phyloP scores from a whole-genome alignment of 2,329 filamentous ascomycete species.

The Fusarium buxicola region DNA sequence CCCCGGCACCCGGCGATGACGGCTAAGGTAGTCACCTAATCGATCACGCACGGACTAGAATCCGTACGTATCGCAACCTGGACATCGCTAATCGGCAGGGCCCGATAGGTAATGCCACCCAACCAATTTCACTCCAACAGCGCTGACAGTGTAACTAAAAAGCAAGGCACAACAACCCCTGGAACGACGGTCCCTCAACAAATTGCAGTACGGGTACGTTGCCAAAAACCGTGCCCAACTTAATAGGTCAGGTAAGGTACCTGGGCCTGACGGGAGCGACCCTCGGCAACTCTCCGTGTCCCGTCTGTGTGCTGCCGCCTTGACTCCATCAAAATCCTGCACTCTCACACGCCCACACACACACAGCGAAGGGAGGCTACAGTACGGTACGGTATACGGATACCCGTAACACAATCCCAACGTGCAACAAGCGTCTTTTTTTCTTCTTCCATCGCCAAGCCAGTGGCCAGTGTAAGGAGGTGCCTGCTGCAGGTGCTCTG shows the following conservation, averaged over 20 bases:
- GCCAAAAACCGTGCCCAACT: slow-evolving; percentile 10
- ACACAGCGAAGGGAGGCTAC: not conserved
- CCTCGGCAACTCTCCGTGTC: slow-evolving; percentile 33
- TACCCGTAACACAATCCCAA: not conserved
- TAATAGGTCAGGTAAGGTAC: slow-evolving; percentile 28
- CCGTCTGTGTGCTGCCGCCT: slow-evolving; percentile 11
- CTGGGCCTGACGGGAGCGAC: no score
- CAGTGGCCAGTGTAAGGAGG: not conserved
- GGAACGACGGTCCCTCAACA: not conserved
- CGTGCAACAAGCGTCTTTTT: not conserved
- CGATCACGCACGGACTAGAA: slow-evolving; percentile 27
- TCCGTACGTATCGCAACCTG: slow-evolving; percentile 3
- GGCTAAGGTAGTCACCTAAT: no score
- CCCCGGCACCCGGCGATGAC: slow-evolving; percentile 23
- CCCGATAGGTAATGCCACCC: not conserved
- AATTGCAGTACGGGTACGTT: no score
- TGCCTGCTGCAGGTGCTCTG: slow-evolving; percentile 25
- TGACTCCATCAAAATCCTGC: slow-evolving; percentile 8
- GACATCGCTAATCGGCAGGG: slow-evolving; percentile 3
- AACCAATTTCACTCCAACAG: not conserved
- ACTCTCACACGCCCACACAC: not conserved
- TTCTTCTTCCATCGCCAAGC: not conserved
- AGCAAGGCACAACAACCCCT: not conserved
- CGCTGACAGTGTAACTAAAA: not conserved
- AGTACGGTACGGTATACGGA: not conserved